Conservation (phyloP, 2,329 filamentous ascomycete species). For the Dactylellina cionopaga region DNA sequence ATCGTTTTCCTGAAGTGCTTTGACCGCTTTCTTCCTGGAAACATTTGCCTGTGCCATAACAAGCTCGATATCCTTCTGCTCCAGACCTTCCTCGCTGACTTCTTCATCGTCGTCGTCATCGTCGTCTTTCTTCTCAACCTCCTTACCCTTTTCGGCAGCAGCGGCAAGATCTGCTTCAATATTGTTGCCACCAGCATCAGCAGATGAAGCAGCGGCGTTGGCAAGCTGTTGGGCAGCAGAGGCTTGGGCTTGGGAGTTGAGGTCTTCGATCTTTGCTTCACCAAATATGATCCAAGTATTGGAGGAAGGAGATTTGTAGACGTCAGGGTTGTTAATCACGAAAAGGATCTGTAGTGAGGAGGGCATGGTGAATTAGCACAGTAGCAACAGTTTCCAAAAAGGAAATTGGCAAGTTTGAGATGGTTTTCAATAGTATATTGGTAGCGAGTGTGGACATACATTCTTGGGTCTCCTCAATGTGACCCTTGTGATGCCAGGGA, state of each 20-base stretch:
- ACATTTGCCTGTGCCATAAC: conserved; percentile 90
- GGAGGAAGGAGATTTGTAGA: conserved; percentile 99
- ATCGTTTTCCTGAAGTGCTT: conserved; percentile 98
- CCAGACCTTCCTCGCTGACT: conserved; percentile 90
- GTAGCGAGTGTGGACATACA: conserved; percentile 70
- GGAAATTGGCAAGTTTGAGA: background rate
- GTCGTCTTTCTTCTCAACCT: conserved; percentile 73
- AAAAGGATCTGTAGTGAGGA: conserved; percentile 81
- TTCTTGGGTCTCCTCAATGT: conserved; percentile 98
- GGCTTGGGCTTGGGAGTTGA: conserved; percentile 97
- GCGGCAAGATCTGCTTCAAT: conserved; percentile 68
- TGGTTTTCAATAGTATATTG: background rate
- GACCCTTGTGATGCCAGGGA: conserved; percentile 96
- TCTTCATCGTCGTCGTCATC: conserved; percentile 93
- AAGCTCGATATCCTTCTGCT: conserved; percentile 99
- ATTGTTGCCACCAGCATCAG: conserved; percentile 76
- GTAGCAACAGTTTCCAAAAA: background rate
- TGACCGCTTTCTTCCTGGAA: conserved; percentile 97
- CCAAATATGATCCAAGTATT: conserved; percentile 98
- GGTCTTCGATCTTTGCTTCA: conserved; percentile 99
- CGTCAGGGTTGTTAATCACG: conserved; percentile 99
- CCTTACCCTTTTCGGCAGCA: conserved; percentile 76
- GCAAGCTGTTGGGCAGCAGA: conserved; percentile 94
- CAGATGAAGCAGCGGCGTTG: conserved; percentile 69
- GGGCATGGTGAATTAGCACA: background rate